Conservation (phyloP, 805 yeast species). For the Geotrichum ghanense region DNA sequence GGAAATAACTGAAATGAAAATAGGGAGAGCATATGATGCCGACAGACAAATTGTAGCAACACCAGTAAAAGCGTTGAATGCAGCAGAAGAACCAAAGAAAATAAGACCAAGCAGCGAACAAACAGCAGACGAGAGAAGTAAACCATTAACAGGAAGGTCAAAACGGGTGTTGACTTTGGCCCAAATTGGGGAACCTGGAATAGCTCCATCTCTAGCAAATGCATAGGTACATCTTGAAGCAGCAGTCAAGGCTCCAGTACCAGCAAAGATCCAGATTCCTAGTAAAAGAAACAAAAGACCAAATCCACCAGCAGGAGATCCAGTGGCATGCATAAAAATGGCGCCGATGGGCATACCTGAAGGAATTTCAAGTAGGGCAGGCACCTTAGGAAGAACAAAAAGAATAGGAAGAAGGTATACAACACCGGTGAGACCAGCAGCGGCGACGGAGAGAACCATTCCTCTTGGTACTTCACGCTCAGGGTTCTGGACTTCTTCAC, state of each 20-base stretch:
- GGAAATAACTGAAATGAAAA: neutral
- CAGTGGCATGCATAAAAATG: conserved; percentile 44
- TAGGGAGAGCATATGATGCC: conserved; percentile 68
- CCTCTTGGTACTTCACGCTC: conserved; percentile 69
- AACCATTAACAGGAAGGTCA: conserved; percentile 58
- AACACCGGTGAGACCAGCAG: conserved; percentile 59
- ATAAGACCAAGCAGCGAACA: conserved; percentile 41
- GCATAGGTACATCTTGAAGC: conserved; percentile 76
- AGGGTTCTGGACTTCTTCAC: conserved; percentile 71
- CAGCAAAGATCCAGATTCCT: conserved; percentile 47
- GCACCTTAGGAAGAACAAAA: conserved; percentile 58
- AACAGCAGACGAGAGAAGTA: conserved; percentile 33
- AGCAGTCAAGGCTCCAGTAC: conserved; percentile 70
- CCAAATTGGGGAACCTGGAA: conserved; percentile 58
- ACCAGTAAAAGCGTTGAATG: conserved; percentile 76
- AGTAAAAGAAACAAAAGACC: conserved; percentile 43
- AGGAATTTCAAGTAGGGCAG: conserved; percentile 62
- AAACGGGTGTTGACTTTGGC: conserved; percentile 47
- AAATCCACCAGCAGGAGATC: conserved; percentile 14
- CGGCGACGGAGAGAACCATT: conserved; percentile 49
- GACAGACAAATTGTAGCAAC: conserved; percentile 68
- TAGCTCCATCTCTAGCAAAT: conserved; percentile 73
- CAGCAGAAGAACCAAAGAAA: conserved; percentile 58
- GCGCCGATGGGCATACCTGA: conserved; percentile 71
- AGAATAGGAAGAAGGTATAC: conserved; percentile 63